Evolutionary conservation across 2,329 filamentous ascomycete genomes (phyloP).

Genomic region (Kalmusia sp.): DNA sequence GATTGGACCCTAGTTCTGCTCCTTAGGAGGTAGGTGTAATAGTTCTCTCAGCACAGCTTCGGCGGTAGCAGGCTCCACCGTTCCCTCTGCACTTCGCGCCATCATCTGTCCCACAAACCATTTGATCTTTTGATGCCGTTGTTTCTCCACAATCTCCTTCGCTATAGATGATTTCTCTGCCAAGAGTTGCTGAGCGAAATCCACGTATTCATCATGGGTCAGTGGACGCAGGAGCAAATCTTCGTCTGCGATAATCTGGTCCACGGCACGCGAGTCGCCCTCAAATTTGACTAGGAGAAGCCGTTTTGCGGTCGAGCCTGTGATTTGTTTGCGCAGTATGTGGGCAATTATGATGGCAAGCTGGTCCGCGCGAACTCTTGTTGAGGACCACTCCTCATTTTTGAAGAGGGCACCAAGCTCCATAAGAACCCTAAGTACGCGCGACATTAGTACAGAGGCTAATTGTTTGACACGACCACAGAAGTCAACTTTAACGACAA

Average conservation of each 20-base stretch:
- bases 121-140: conserved; percentile 69
- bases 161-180: conserved; percentile 64
- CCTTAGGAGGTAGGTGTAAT: conserved; percentile 37
- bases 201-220: conserved; percentile 62
- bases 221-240: conserved; percentile 63
- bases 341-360: conserved; percentile 54
- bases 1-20: conserved; percentile 11
- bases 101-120: conserved; percentile 76
- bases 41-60: conserved; percentile 61
- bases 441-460: conserved; percentile 2
- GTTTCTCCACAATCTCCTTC: conserved; percentile 64
- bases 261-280: conserved; percentile 56
- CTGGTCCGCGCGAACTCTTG: conserved; percentile 46
- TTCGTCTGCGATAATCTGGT: conserved; percentile 63
- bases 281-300: conserved; percentile 64
- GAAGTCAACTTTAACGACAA: background rate
- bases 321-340: conserved; percentile 53
- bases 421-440: conserved; percentile 53
- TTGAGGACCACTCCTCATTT: conserved; percentile 49
- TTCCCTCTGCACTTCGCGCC: conserved; percentile 64
- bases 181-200: conserved; percentile 61
- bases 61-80: conserved; percentile 67
- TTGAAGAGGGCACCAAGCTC: conserved; percentile 59
- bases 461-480: conserved; percentile 3
- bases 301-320: conserved; percentile 65